These are phyloP conservation scores for Cercospora beticola DNA, from an alignment of 2,329 filamentous ascomycete species.

Conservation along the genomic window DNA sequence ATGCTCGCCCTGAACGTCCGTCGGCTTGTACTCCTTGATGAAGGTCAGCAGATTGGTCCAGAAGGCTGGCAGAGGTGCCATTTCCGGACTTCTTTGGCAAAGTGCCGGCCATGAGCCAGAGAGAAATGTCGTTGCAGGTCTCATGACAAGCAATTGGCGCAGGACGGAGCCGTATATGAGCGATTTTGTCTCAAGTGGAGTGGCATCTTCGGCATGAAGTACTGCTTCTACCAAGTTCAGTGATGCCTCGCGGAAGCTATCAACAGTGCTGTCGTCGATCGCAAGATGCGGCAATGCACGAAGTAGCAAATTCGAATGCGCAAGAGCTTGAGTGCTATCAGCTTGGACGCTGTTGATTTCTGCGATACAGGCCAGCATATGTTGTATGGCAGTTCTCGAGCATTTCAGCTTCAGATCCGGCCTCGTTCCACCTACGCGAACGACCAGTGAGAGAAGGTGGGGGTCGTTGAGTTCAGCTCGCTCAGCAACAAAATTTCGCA, in stretches of 20 bases:
- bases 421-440: conserved; percentile 15
- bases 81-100: conserved; percentile 21
- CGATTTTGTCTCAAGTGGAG: background rate
- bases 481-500: conserved; percentile 78
- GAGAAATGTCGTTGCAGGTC: background rate
- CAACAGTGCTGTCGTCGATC: conserved; percentile 10
- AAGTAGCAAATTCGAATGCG: conserved; percentile 20
- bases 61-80: conserved; percentile 26
- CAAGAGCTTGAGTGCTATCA: conserved; percentile 3
- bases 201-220: conserved; percentile 3
- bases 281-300: conserved; percentile 23
- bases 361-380: conserved; percentile 1
- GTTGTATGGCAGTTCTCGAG: background rate
- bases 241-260: conserved; percentile 9
- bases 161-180: conserved; percentile 30
- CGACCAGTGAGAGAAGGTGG: conserved; percentile 17
- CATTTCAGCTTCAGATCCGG: conserved; percentile 16
- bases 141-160: conserved; percentile 20
- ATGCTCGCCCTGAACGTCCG: conserved; percentile 40
- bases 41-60: conserved; percentile 32
- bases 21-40: conserved; percentile 18
- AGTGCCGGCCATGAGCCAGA: conserved; percentile 25
- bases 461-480: conserved; percentile 26
- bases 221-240: conserved; percentile 18
- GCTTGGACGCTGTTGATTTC: background rate